A percentile compares a stretch with the other conserved stretches of the same genome.
Conservation (phyloP, 805 yeast genomes). For the Ogataea ramenticola region DNA sequence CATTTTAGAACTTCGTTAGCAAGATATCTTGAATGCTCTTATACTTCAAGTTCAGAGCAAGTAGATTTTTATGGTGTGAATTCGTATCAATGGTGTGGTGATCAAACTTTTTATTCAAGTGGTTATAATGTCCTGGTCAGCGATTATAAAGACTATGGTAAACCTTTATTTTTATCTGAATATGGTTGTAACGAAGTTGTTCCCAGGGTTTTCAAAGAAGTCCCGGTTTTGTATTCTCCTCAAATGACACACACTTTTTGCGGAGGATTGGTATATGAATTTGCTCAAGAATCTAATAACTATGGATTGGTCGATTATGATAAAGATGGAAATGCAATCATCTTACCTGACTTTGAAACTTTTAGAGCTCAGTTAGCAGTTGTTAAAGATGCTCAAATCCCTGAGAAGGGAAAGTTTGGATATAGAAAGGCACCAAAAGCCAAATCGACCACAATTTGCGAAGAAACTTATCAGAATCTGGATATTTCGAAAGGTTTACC, state of each 20-base stretch:
- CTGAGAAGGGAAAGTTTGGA: constrained; percentile 11
- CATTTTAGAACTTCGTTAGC: constrained; percentile 70
- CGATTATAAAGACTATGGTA: constrained; percentile 60
- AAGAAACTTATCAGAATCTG: constrained; percentile 33
- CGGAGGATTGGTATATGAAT: constrained; percentile 84
- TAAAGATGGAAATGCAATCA: constrained; percentile 32
- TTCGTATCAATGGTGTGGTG: constrained; percentile 84
- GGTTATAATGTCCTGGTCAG: constrained; percentile 65
- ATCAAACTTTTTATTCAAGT: constrained; percentile 71
- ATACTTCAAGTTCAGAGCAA: constrained; percentile 39
- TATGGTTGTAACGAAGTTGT: constrained; percentile 81
- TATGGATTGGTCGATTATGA: constrained; percentile 63
- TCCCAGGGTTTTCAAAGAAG: constrained; percentile 78
- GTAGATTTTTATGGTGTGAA: constrained; percentile 81
- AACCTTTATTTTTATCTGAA: constrained; percentile 86
- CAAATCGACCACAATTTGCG: constrained; percentile 9
- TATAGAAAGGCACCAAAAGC: neutral
- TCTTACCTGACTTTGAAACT: constrained; percentile 33
- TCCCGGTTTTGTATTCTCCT: constrained; percentile 56
- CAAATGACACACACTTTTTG: constrained; percentile 72
- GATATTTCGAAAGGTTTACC: constrained; percentile 40
- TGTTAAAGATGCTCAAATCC: constrained; percentile 19
- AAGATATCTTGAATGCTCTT: constrained; percentile 71
- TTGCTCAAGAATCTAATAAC: constrained; percentile 68
- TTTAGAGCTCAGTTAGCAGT: constrained; percentile 37